Evolutionary conservation across 148 eudicot species (phyloP), one percentile per base, ranked within the genome.

Genomic region (Fallopia convolvulus): DNA sequence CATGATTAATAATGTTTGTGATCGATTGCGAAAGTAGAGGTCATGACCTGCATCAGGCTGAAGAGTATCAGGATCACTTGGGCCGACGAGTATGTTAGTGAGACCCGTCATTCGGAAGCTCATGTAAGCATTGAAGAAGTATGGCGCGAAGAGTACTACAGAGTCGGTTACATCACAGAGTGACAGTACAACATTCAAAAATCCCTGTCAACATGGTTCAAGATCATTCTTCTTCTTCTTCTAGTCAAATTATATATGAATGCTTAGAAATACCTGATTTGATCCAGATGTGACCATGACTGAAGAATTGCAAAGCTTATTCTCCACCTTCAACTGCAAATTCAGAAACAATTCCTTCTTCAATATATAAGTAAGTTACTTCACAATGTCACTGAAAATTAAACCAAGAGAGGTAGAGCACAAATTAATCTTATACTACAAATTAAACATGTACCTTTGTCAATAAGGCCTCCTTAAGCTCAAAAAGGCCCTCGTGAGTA

Each of bases 231-330:
- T 0, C 0, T 36, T 36, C 4, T 65, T 23, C 4, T 14, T 5
- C 6, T 14, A 17, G 58, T 6, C 18, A 13, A 52, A 52, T n/a
- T 17, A 23, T 65, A 10, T 17, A 23, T 65, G 11, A 26, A 33
- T 26, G 71, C 9, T 26, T 65, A 65, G 40, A 65, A 65, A 33
- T 33, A 83, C 85, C 85, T 83, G 85, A 56, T 83, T 83, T 30
- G 85, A 83, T 21, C 85, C 85, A 41, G 85, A 53, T 77, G 85
- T 80, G 52, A 83, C 85, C 82, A 83, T 77, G 74, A 83, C 80
- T 12, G 70, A 66, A 73, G 82, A 77, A 18, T 74, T 80, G 40
- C 7, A 32, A 30, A 83, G 49, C 80, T 80, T 80, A 74, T 83
- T 83, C 77, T 83, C 85, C 32, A 21, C 21, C 56, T 14, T 21